Evolutionary conservation across 164 flowering plant species (phyloP), one percentile per base, ranked within the genome.

Genomic region (Kingdonia uniflora): DNA sequence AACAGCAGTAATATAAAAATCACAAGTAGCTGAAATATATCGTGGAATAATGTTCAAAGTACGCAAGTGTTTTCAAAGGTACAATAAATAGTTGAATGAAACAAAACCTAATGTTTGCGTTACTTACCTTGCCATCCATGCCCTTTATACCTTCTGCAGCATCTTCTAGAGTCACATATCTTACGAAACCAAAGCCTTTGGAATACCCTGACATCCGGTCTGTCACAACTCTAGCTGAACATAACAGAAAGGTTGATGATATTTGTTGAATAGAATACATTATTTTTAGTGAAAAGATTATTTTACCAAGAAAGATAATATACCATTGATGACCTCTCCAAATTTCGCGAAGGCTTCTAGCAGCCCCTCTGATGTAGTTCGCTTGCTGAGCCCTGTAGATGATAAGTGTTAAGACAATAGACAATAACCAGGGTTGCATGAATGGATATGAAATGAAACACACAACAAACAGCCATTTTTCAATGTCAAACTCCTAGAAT

Each of bases 91-190:
- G 7, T 19, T 11, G 4, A 52, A 39, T 0, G 20, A 14, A 14
- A 23, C 42, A 17, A 45, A 45, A 6, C 16, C 49, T 19, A 20
- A 35, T n/a, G 42, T 52, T 49, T 59, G 61, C n/a, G n/a, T n/a
- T n/a, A n/a, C 83, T 77, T 43, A 87, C 95, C 82, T 80, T 77
- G 35, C 91, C 96, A 74, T 87, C 85, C 96, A 87, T 91, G 60
- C 95, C 95, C 62, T 74, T 57, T 68, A 81, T 81, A 16, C 87
- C 97, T 55, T 76, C 71, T 19, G 70, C 83, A 49, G 97, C 96
- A 16, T 79, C 87, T 55, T 81, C 84, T 29, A 80, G 1, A 16
- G 84, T 75, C 22, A 73, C 81, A 70, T 87, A 87, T 62, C 68
- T 68, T 13, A 91, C 88, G 64, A 91, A 91, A 37, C 97, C 95